Conservation (phyloP, 202 grass and related monocot species). For the Carex sylvatica region DNA sequence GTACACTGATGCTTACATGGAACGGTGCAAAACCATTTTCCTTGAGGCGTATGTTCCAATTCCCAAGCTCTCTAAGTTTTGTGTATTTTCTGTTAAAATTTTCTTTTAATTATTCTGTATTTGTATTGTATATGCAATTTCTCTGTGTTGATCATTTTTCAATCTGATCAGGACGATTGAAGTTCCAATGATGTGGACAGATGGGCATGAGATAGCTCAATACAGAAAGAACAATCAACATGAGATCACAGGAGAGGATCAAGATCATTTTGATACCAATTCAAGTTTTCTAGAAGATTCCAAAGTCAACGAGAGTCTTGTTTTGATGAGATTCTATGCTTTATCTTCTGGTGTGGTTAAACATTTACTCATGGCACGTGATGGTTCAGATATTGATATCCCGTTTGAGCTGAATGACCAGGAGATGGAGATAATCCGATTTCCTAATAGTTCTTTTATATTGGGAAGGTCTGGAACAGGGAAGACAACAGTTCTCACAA, state of each 20-base stretch:
- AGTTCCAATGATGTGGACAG: slow-evolving; percentile 63
- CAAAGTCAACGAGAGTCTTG: slow-evolving; percentile 79
- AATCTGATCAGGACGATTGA: slow-evolving; percentile 51
- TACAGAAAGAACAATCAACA: slow-evolving; percentile 41
- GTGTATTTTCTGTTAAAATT: not conserved
- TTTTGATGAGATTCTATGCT: slow-evolving; percentile 90
- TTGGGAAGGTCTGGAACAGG: slow-evolving; percentile 86
- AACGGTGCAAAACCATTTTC: slow-evolving; percentile 43
- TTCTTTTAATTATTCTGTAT: not conserved
- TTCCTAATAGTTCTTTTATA: slow-evolving; percentile 72
- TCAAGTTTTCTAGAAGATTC: slow-evolving; percentile 49
- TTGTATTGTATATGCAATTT: not conserved
- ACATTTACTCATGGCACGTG: slow-evolving; percentile 72
- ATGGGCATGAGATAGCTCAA: slow-evolving; percentile 37
- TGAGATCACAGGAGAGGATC: slow-evolving; percentile 29
- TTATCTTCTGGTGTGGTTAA: slow-evolving; percentile 65
- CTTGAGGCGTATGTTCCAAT: slow-evolving; percentile 46
- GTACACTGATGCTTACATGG: slow-evolving; percentile 61
- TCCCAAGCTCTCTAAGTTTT: not conserved
- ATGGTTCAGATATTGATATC: slow-evolving; percentile 69
- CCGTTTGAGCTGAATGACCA: slow-evolving; percentile 86
- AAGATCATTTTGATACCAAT: slow-evolving; percentile 26
- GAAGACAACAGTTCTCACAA: slow-evolving; percentile 82
- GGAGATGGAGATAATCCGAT: slow-evolving; percentile 68
- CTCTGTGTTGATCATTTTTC: not conserved